Evolutionary conservation across 495 filamentous ascomycete species (phyloP).

Genomic region (Clohesyomyces aquaticus): DNA sequence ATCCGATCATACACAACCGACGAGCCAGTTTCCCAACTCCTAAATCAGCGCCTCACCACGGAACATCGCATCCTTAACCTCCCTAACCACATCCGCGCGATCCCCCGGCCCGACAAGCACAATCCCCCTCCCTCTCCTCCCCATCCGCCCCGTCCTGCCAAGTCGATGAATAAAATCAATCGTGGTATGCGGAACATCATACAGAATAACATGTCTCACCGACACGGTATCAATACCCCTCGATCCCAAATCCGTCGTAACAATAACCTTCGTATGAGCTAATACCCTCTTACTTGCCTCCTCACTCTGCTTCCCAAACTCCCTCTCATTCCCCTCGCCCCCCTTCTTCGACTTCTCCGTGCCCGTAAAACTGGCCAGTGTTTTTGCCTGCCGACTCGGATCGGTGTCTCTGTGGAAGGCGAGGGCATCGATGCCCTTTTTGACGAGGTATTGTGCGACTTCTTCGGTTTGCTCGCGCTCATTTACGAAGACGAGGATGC

Average conservation of each 20-base stretch:
- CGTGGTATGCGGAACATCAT: slow-evolving; percentile 92
- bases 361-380: slow-evolving; percentile 76
- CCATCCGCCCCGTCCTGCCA: slow-evolving; percentile 90
- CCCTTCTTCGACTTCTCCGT: slow-evolving; percentile 42
- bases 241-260: slow-evolving; percentile 90
- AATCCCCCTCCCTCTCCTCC: slow-evolving; percentile 82
- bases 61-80: slow-evolving; percentile 94
- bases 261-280: slow-evolving; percentile 82
- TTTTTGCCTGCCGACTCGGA: slow-evolving; percentile 70
- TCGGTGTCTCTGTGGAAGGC: slow-evolving; percentile 80
- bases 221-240: slow-evolving; percentile 94
- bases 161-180: slow-evolving; percentile 97
- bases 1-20: not conserved
- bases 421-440: slow-evolving; percentile 85
- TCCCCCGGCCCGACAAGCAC: slow-evolving; percentile 90
- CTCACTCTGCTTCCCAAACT: not conserved
- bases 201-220: slow-evolving; percentile 86
- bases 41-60: slow-evolving; percentile 85
- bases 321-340: slow-evolving; percentile 36
- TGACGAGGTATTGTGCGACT: slow-evolving; percentile 75
- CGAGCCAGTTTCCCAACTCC: not conserved
- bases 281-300: slow-evolving; percentile 46
- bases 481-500: slow-evolving; percentile 96
- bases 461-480: slow-evolving; percentile 86
- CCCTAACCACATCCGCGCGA: slow-evolving; percentile 82